A percentile compares a stretch with the other conserved stretches of the same genome.
Evolutionary conservation across 2,329 filamentous ascomycete species (phyloP).

Genomic region (Periconia digitata): DNA sequence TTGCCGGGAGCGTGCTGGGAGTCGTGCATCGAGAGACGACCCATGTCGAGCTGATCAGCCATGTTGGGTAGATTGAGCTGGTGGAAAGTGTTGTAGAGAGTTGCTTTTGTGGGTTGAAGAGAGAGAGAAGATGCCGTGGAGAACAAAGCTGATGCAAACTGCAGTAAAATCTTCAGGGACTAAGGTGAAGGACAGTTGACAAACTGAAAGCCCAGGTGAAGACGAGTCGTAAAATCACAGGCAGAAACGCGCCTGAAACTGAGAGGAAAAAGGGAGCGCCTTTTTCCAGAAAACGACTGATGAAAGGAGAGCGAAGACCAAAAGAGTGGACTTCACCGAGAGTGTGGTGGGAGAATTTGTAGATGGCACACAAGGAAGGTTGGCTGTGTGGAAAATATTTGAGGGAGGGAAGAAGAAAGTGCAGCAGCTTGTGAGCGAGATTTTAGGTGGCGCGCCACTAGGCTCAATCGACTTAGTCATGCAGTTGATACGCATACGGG

Average conservation of each 20-base stretch:
- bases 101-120: slow-evolving; percentile 12
- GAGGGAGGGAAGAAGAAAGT: slow-evolving; percentile 23
- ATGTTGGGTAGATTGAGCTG: slow-evolving; percentile 35
- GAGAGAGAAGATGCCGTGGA: slow-evolving; percentile 1
- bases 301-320: slow-evolving; percentile 45
- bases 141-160: not conserved
- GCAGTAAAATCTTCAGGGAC: slow-evolving; percentile 3
- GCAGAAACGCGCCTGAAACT: slow-evolving; percentile 46
- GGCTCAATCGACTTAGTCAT: no score
- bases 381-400: slow-evolving; percentile 29
- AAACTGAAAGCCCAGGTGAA: slow-evolving; percentile 27
- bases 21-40: slow-evolving; percentile 69
- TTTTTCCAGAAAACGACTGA: slow-evolving; percentile 43
- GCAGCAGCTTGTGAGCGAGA: no score
- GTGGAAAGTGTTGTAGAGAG: no score
- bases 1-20: slow-evolving; percentile 60
- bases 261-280: slow-evolving; percentile 40
- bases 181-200: slow-evolving; percentile 31
- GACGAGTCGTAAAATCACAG: slow-evolving; percentile 35
- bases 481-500: no score
- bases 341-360: slow-evolving; percentile 31
- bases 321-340: slow-evolving; percentile 44
- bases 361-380: slow-evolving; percentile 34
- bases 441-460: no score
- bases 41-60: slow-evolving; percentile 73